Evolutionary conservation across 805 yeast genomes (phyloP).

Genomic region (Candida chauliodis): DNA sequence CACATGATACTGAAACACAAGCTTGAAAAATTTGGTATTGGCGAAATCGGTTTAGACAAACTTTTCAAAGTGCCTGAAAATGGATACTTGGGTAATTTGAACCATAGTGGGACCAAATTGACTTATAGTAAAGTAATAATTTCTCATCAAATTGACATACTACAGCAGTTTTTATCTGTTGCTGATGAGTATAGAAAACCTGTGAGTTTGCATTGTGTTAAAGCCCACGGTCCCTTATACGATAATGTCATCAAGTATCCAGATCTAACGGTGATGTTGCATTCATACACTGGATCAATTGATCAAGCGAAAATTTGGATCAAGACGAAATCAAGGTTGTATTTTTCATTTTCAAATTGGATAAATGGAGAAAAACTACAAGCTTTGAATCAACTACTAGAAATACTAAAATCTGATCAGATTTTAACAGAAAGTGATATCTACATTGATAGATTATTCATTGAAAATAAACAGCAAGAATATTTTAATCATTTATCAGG

Average conservation of each 20-base stretch:
- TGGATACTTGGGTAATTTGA: slow-evolving; percentile 48
- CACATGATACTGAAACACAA: slow-evolving; percentile 13
- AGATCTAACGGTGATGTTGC: slow-evolving; percentile 55
- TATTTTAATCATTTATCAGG: slow-evolving; percentile 20
- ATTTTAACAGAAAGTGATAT: slow-evolving; percentile 36
- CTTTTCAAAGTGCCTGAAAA: slow-evolving; percentile 60
- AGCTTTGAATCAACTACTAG: slow-evolving; percentile 16
- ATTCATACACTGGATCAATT: slow-evolving; percentile 80
- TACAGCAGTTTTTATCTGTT: slow-evolving; percentile 47
- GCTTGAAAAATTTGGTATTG: slow-evolving; percentile 46
- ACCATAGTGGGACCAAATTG: slow-evolving; percentile 18
- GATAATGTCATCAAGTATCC: slow-evolving; percentile 32
- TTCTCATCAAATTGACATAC: slow-evolving; percentile 61
- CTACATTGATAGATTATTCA: slow-evolving; percentile 24
- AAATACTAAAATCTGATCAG: slow-evolving; percentile 17
- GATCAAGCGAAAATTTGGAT: slow-evolving; percentile 60
- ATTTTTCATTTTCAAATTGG: slow-evolving; percentile 52
- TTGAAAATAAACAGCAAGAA: slow-evolving; percentile 9
- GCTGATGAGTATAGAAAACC: slow-evolving; percentile 50
- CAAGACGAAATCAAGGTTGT: slow-evolving; percentile 28
- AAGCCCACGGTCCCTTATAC: slow-evolving; percentile 61
- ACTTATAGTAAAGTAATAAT: slow-evolving; percentile 51
- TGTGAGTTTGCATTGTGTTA: slow-evolving; percentile 82
- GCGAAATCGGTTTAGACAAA: slow-evolving; percentile 91
- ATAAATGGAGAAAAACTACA: slow-evolving; percentile 39